These are phyloP conservation scores for Cercospora sojina DNA, from an alignment of 2,329 filamentous ascomycete genomes.

Conservation along the genomic window DNA sequence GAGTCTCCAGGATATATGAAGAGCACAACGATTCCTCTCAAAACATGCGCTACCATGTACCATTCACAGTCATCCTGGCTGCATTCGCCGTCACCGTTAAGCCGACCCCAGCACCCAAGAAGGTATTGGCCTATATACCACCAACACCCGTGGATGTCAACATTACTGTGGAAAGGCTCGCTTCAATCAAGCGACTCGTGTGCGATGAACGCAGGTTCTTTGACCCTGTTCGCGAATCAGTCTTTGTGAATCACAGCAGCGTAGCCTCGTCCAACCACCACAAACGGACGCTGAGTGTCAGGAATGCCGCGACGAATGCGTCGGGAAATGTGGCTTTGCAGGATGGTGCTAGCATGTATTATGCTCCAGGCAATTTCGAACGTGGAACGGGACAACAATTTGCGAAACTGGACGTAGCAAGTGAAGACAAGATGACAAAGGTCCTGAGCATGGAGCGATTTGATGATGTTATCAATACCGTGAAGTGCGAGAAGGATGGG, in stretches of 20 bases:
- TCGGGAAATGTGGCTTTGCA: conserved; percentile 10
- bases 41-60: not conserved
- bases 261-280: not conserved
- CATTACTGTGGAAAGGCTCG: not conserved
- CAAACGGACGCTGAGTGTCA: conserved; percentile 3
- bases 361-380: not conserved
- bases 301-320: not conserved
- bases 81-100: not conserved
- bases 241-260: conserved; percentile 2
- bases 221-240: not conserved
- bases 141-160: not conserved
- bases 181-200: not conserved
- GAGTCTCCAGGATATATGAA: not conserved
- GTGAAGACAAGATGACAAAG: conserved; percentile 3
- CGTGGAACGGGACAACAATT: not conserved
- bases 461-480: not conserved
- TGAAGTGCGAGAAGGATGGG: conserved; percentile 1
- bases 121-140: not conserved
- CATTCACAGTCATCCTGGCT: not conserved
- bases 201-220: conserved; percentile 3
- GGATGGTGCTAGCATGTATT: conserved; percentile 4
- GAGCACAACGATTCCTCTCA: not conserved
- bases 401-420: conserved; percentile 5
- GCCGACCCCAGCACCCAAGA: not conserved
- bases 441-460: conserved; percentile 9